These are phyloP conservation scores for Ceratocystiopsis minuta DNA, from an alignment of 2,329 filamentous ascomycete genomes.

Conservation along the genomic window DNA sequence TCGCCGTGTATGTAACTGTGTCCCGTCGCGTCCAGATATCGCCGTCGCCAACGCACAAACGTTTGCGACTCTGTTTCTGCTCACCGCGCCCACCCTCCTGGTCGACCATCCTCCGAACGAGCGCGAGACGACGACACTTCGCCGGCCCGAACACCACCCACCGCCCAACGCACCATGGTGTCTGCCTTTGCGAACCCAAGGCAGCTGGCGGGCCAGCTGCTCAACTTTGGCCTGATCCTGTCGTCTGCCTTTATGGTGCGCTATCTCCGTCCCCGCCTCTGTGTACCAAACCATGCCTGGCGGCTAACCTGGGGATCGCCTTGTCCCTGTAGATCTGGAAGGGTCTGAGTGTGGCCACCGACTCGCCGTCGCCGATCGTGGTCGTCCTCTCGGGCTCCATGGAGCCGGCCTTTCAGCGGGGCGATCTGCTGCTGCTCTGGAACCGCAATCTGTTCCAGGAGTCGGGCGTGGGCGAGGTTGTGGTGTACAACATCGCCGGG, in stretches of 20 bases:
- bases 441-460: constrained; percentile 45
- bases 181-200: constrained; percentile 55
- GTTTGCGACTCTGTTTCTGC: no score
- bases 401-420: constrained; percentile 68
- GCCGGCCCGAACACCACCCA: background rate
- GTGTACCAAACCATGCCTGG: no score
- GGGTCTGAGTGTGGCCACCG: constrained; percentile 59
- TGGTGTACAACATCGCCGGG: constrained; percentile 61
- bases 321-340: constrained; percentile 55
- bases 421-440: constrained; percentile 61
- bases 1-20: no score
- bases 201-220: constrained; percentile 61
- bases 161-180: constrained; percentile 34
- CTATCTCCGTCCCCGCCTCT: background rate
- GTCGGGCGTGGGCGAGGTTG: constrained; percentile 32
- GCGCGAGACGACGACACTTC: no score
- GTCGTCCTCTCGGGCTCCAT: constrained; percentile 73
- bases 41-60: no score
- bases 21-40: no score
- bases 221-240: constrained; percentile 82
- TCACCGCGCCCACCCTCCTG: no score
- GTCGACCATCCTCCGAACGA: no score
- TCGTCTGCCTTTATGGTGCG: constrained; percentile 77
- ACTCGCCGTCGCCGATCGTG: constrained; percentile 62
- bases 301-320: no score